Conservation (phyloP, 75 land plant species). For the Cunninghamia lanceolata region DNA sequence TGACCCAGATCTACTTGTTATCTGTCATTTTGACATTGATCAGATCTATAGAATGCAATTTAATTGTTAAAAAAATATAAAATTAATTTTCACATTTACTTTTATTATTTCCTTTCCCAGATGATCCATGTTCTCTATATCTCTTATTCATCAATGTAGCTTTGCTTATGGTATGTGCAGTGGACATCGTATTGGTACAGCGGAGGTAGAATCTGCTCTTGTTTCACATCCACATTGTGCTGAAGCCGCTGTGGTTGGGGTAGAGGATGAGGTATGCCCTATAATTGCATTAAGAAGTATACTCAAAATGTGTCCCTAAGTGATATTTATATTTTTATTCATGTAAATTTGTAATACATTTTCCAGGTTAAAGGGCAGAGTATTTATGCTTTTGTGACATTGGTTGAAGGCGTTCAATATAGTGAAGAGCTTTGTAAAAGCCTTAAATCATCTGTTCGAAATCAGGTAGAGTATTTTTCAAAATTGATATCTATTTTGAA, state of each 20-base stretch:
- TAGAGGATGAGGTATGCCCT: slow-evolving; percentile 88
- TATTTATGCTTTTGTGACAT: slow-evolving; percentile 93
- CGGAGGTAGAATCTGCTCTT: slow-evolving; percentile 97
- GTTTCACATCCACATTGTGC: slow-evolving; percentile 96
- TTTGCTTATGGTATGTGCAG: slow-evolving; percentile 31
- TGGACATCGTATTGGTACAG: slow-evolving; percentile 99
- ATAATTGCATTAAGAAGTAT: neutral
- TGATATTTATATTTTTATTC: neutral
- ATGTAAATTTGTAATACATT: neutral
- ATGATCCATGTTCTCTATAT: neutral
- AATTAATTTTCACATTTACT: neutral
- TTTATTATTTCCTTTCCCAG: no score
- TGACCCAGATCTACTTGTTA: no score
- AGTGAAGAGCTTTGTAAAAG: slow-evolving; percentile 77
- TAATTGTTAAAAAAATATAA: neutral
- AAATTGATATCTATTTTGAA: neutral
- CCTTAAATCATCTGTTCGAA: slow-evolving; percentile 61
- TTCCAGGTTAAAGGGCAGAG: slow-evolving; percentile 94
- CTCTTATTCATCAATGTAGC: neutral
- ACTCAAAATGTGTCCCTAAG: neutral
- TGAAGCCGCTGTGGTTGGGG: slow-evolving; percentile 98
- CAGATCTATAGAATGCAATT: neutral
- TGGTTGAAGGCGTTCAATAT: slow-evolving; percentile 81
- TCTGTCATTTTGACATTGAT: no score
- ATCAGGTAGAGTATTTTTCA: slow-evolving; percentile 48